Base-by-base conservation (phyloP, 2,329 filamentous ascomycete genomes). In the Pyricularia grisea region DNA sequence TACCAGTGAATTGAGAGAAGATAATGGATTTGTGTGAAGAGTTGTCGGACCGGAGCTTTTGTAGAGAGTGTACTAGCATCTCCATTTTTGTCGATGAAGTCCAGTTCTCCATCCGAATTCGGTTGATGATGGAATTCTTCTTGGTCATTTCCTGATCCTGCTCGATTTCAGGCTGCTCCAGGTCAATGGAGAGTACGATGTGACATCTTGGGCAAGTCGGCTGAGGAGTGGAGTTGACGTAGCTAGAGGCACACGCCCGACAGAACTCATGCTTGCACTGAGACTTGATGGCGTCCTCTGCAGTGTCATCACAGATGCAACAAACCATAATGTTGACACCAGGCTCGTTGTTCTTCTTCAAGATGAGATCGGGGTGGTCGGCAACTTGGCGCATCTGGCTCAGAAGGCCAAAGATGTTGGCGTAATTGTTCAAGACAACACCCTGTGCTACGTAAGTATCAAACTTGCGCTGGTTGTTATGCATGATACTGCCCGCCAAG, bases 331-430 rank as follows among this genome's bases (percentile, higher is more conserved):
- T 85, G 72, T 98, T 97, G 78, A 97, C 93, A 2, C 94, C 94
- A 68, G 92, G 92, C 73, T 93, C 89, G 2, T 86, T 87, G 71
- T 94, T 88, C 80, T 95, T 97, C 81, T 94, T 96, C 71, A 98
- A 80, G 66, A 99, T 91, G 50, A 99, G 80, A 79, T 99, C 95
- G 0, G 95, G 95, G 76, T 99, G 95, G 73, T 99, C 95, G 9
- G 95, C 93, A 30, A 97, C 92, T 81, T 99, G 95, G 69, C 95
- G 91, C 94, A 99, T 98, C 79, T 97, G 94, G 93, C 98, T 98
- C 76, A 99, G 97, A 69, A 99, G 85, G 76, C 94, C 94, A 75
- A 99, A 99, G 72, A 99, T 98, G 78, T 99, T 99, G 81, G 95
- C 95, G 74, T 98, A 98, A 77, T 97, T 97, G 83, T 98, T 93